Evolutionary conservation across 768 basidiomycete species (phyloP).

Genomic region (Agrocybe chaxingu): DNA sequence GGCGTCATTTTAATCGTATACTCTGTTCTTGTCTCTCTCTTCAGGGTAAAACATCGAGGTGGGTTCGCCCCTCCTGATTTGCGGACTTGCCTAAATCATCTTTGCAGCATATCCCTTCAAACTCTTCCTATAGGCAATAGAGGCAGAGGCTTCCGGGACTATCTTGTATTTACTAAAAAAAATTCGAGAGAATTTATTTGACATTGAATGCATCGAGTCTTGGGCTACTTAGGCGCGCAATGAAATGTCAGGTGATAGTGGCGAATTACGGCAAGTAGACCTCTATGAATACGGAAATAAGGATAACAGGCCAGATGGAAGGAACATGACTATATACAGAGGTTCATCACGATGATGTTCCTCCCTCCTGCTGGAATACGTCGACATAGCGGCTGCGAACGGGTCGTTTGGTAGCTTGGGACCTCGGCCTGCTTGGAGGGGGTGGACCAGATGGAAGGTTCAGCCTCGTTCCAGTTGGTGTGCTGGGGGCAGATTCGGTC

Average conservation of each 20-base stretch:
- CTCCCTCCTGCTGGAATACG: slow-evolving; percentile 66
- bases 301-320: slow-evolving; percentile 6
- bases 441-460: slow-evolving; percentile 46
- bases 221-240: too few relatives aligned
- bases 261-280: slow-evolving; percentile 1
- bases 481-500: slow-evolving; percentile 44
- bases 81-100: neutral
- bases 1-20: slow-evolving; percentile 79
- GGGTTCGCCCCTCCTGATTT: slow-evolving; percentile 14
- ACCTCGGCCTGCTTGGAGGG: slow-evolving; percentile 51
- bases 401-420: slow-evolving; percentile 70
- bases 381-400: slow-evolving; percentile 86
- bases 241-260: slow-evolving; percentile 4
- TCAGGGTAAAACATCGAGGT: slow-evolving; percentile 91
- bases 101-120: slow-evolving; percentile 75
- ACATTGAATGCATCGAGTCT: too few relatives aligned
- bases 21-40: slow-evolving; percentile 81
- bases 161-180: slow-evolving; percentile 5
- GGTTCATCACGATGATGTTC: slow-evolving; percentile 17
- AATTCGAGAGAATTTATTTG: slow-evolving; percentile 4
- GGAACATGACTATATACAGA: slow-evolving; percentile 9
- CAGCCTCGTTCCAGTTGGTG: slow-evolving; percentile 42
- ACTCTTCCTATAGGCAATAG: slow-evolving; percentile 51
- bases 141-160: neutral
- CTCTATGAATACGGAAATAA: slow-evolving; percentile 16